A percentile compares a stretch with the other conserved stretches of the same genome.
phyloP scores from a whole-genome alignment of 1,139 yeast genomes.

The Blastobotrys buckinghamii region DNA sequence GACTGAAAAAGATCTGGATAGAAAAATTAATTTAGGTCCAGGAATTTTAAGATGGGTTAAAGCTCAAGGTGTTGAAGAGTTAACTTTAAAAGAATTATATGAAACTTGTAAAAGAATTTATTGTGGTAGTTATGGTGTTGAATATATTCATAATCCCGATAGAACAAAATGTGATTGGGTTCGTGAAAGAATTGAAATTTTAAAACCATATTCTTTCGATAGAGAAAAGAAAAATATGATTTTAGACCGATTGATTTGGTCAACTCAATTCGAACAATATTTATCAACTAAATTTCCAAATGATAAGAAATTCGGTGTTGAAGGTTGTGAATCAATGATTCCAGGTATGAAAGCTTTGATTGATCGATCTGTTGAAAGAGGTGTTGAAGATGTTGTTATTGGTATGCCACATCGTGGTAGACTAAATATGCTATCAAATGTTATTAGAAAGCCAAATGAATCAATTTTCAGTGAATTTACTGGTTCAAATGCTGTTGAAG shows the following conservation, averaged over 20 bases:
- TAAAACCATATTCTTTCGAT: conserved; percentile 71
- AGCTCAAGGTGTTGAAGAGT: conserved; percentile 50
- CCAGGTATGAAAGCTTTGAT: conserved; percentile 94
- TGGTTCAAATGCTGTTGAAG: conserved; percentile 69
- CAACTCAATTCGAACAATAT: conserved; percentile 85
- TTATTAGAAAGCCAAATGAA: conserved; percentile 95
- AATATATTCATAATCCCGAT: conserved; percentile 91
- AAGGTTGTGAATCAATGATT: conserved; percentile 91
- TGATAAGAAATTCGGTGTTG: conserved; percentile 95
- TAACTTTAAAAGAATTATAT: conserved; percentile 68
- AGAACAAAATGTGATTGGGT: conserved; percentile 95
- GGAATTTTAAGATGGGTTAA: conserved; percentile 85
- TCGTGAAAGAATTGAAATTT: conserved; percentile 90
- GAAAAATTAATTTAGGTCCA: conserved; percentile 83
- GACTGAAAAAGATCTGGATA: conserved; percentile 72
- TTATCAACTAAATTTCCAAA: conserved; percentile 90
- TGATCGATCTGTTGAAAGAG: conserved; percentile 84
- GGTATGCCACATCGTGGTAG: conserved; percentile 99
- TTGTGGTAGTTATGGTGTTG: conserved; percentile 83
- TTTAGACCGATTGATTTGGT: conserved; percentile 90
- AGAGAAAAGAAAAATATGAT: conserved; percentile 90
- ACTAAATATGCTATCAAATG: conserved; percentile 91
- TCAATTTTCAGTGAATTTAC: conserved; percentile 91
- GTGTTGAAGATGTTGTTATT: conserved; percentile 87
- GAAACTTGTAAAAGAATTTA: conserved; percentile 71